A percentile compares a stretch with the other conserved stretches of the same genome.
phyloP scores from a whole-genome alignment of 1,284 basidiomycete genomes.

The Tilletia caries region DNA sequence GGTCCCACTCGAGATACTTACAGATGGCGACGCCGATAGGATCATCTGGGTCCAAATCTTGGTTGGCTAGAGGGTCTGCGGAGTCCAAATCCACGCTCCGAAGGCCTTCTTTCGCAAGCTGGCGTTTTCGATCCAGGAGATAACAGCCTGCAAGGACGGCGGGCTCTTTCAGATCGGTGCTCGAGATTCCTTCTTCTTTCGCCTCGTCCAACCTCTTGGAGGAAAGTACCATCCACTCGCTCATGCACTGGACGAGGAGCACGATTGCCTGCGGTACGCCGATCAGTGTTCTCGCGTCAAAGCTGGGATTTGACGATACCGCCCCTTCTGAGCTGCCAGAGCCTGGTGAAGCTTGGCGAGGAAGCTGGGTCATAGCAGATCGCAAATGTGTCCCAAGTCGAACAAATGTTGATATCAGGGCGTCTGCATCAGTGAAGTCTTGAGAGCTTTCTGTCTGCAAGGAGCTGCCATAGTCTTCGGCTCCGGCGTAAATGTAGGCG shows the following conservation, averaged over 20 bases:
- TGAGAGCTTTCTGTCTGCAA: not conserved
- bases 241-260: not conserved
- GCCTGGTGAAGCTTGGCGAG: not conserved
- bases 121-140: too few species aligned
- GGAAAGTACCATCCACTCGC: constrained; percentile 5
- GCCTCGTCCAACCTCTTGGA: not conserved
- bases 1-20: too few species aligned
- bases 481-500: constrained; percentile 27
- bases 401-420: not conserved
- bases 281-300: constrained; percentile 1
- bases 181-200: not conserved
- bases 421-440: not conserved
- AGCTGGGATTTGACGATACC: not conserved
- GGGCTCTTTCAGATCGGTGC: too few species aligned
- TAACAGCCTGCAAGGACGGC: too few species aligned
- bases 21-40: not conserved
- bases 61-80: too few species aligned
- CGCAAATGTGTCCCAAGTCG: not conserved
- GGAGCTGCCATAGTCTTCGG: not conserved
- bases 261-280: constrained; percentile 5
- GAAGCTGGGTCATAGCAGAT: not conserved
- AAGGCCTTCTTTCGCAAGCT: too few species aligned
- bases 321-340: not conserved
- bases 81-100: too few species aligned
- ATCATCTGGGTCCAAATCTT: not conserved